Base-by-base conservation (phyloP, 1,139 yeast species). In the Debaryomyces psychrophilus region DNA sequence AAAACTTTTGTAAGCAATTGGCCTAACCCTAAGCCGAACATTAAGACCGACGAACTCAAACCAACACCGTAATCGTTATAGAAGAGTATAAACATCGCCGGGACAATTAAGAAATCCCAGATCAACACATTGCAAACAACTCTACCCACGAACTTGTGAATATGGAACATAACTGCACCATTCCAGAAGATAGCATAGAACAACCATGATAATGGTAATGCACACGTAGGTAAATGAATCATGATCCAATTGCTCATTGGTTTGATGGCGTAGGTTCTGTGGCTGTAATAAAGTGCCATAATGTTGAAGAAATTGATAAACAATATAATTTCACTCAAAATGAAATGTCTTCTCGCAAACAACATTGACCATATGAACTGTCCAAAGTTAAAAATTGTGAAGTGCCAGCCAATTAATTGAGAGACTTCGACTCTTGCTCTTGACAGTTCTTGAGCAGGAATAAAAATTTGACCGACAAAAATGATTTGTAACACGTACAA, bases 131-230 rank as follows among this genome's bases (percentile, higher is more conserved):
- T 87, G 49, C 93, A 87, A 23, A 87, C 53, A 43, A 88, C 68
- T 50, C 95, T 74, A n/a, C 89, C 83, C 28, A 79, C 69, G 26
- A 85, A 64, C 34, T 80, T 72, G 60, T 81, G 83, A 55, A 82
- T 76, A 47, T 70, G 74, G 58, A 82, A 69, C 64, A 81, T 68
- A 26, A 84, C 85, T 3, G 95, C 92, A 31, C 95, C 95, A 58
- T 86, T 86, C 95, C 95, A 87, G 69, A 87, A 85, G 36, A 88
- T 63, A 23, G 82, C 85, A 60, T 82, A 85, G 51, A 86, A 63
- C 33, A 84, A 68, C 95, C 95, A 88, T 23, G 88, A 74, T 46
- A 87, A 65, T 27, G 96, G 95, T 57, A 87, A 57, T 0, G 92
- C 89, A 12, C 80, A 73, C 12, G 79, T 73, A n/a, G 90, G 77